Conservation (phyloP, 2,329 filamentous ascomycete species). For the Dryadomyces quercivorus region DNA sequence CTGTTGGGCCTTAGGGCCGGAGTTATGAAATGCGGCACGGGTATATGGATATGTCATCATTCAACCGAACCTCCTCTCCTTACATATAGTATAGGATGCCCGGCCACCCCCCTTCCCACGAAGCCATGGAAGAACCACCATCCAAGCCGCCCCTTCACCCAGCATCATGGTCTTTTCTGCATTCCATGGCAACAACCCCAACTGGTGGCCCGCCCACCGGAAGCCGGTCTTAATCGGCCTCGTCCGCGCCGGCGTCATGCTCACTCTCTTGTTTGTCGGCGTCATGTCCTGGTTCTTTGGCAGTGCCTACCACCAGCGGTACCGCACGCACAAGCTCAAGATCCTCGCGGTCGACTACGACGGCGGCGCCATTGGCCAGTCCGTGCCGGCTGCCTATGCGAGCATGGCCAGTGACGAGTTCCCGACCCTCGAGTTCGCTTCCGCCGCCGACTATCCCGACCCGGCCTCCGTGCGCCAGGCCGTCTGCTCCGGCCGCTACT, state of each 20-base stretch:
- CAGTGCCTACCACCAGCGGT: background rate
- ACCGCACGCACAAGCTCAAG: background rate
- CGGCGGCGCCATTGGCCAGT: conserved; percentile 19
- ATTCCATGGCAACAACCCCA: too few species aligned
- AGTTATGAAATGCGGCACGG: too few species aligned
- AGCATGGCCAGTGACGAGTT: conserved; percentile 16
- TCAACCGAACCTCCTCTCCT: too few species aligned
- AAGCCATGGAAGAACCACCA: too few species aligned
- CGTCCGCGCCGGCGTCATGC: background rate
- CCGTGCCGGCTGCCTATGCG: conserved; percentile 21
- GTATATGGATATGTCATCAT: too few species aligned
- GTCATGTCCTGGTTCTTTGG: conserved; percentile 4
- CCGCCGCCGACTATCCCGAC: conserved; percentile 15
- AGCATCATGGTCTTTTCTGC: too few species aligned
- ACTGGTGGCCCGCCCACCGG: background rate
- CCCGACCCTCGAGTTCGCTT: conserved; percentile 19
- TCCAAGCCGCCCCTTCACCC: too few species aligned
- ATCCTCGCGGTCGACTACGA: conserved; percentile 16
- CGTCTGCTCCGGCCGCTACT: conserved; percentile 24
- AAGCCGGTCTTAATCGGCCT: background rate
- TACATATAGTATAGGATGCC: too few species aligned
- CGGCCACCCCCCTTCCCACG: too few species aligned
- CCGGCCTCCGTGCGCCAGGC: conserved; percentile 17
- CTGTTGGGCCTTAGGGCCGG: too few species aligned
- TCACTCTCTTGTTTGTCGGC: background rate